Conservation (phyloP, 495 filamentous ascomycete species). For the Neurospora sp. region DNA sequence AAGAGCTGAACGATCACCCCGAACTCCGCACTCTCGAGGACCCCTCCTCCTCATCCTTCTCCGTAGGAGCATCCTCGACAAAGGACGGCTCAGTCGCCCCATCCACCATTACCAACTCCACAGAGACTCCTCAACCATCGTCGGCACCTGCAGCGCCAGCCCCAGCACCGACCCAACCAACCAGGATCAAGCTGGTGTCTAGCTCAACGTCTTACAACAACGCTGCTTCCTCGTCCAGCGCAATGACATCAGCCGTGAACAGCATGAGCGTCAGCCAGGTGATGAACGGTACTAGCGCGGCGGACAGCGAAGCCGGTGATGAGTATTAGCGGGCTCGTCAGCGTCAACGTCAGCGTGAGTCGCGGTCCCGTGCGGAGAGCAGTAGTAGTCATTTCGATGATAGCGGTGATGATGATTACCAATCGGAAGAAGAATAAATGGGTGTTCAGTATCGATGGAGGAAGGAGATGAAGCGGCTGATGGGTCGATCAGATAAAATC, state of each 20-base stretch:
- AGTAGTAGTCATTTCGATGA: background rate
- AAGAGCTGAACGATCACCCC: slow-evolving; percentile 59
- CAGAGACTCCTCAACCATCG: slow-evolving; percentile 57
- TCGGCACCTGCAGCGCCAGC: slow-evolving; percentile 11
- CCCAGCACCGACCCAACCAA: slow-evolving; percentile 15
- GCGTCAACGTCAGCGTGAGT: background rate
- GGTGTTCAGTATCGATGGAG: background rate
- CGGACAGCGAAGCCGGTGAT: slow-evolving; percentile 27
- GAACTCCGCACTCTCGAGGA: slow-evolving; percentile 65
- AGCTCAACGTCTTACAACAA: slow-evolving; percentile 31
- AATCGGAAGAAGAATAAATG: background rate
- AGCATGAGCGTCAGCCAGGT: slow-evolving; percentile 27
- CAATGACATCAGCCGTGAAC: slow-evolving; percentile 17
- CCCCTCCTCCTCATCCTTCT: slow-evolving; percentile 1
- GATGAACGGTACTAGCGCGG: slow-evolving; percentile 29
- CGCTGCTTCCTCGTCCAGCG: background rate
- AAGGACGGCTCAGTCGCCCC: slow-evolving; percentile 58
- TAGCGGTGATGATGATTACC: background rate
- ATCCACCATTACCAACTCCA: slow-evolving; percentile 41
- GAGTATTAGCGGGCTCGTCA: slow-evolving; percentile 24
- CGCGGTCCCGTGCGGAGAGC: background rate
- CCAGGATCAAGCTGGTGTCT: slow-evolving; percentile 49
- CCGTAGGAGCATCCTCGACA: slow-evolving; percentile 18
- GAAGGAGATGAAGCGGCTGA: background rate
- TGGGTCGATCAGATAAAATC: background rate